Evolutionary conservation across 164 flowering plant species (phyloP).

Genomic region (Warburgia ugandensis): DNA sequence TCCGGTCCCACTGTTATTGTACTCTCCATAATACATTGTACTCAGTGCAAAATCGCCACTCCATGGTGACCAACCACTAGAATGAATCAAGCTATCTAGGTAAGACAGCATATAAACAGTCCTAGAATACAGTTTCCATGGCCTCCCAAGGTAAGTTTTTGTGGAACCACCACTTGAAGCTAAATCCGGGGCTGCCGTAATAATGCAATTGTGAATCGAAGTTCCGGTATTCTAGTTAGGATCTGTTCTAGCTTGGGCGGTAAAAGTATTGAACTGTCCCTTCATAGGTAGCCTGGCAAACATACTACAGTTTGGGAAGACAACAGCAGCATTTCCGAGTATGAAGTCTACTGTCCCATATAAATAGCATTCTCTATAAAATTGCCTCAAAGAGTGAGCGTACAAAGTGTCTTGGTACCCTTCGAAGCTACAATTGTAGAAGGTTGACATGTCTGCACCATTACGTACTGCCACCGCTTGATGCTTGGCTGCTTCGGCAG

Average conservation of each 20-base stretch:
- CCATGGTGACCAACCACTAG: slow-evolving; percentile 38
- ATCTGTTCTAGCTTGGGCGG: slow-evolving; percentile 36
- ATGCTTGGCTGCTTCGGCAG: slow-evolving; percentile 53
- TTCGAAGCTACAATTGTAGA: slow-evolving; percentile 34
- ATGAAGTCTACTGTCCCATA: slow-evolving; percentile 74
- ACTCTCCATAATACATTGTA: slow-evolving; percentile 41
- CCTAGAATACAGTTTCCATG: slow-evolving; percentile 47
- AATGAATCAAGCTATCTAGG: slow-evolving; percentile 21
- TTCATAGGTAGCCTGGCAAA: slow-evolving; percentile 36
- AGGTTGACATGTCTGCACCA: slow-evolving; percentile 50
- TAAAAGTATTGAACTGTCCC: slow-evolving; percentile 18
- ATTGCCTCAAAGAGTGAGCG: slow-evolving; percentile 32
- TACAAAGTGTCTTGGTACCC: slow-evolving; percentile 39
- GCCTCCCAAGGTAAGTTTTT: slow-evolving; percentile 41
- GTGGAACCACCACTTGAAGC: slow-evolving; percentile 13
- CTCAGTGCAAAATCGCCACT: slow-evolving; percentile 32
- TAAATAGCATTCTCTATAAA: slow-evolving; percentile 34
- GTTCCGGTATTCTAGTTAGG: slow-evolving; percentile 30
- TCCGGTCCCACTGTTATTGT: slow-evolving; percentile 32
- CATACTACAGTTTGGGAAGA: slow-evolving; percentile 47
- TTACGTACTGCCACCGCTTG: slow-evolving; percentile 67
- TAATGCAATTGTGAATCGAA: slow-evolving; percentile 29
- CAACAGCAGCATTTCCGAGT: slow-evolving; percentile 59
- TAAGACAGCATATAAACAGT: slow-evolving; percentile 31
- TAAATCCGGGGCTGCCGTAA: slow-evolving; percentile 29